Conservation (phyloP, 2,329 filamentous ascomycete species). For the Aspergillus texensis region DNA sequence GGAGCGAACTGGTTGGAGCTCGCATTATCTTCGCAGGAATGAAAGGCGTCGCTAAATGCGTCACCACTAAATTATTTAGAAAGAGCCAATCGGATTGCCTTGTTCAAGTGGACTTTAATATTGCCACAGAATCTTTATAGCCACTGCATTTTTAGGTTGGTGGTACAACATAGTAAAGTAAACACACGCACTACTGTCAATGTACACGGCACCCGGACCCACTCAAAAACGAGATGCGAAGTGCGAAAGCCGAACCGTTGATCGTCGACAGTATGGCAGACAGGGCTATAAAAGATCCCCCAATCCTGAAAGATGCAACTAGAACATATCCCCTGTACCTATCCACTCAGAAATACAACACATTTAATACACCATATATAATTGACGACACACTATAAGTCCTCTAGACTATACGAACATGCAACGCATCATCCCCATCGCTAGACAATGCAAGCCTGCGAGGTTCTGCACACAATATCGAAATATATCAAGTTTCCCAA, state of each 20-base stretch:
- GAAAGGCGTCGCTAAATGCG: background rate
- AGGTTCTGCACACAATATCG: background rate
- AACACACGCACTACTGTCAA: background rate
- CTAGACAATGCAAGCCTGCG: background rate
- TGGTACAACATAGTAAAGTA: background rate
- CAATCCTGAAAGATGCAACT: background rate
- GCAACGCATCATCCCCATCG: background rate
- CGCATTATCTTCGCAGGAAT: background rate
- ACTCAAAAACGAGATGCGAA: background rate
- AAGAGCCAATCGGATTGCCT: background rate
- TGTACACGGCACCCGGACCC: background rate
- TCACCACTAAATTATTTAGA: background rate
- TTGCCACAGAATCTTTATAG: background rate
- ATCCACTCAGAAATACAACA: background rate
- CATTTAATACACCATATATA: too few species aligned
- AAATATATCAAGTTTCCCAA: slow-evolving; percentile 22
- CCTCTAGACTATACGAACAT: background rate
- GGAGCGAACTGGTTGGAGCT: background rate
- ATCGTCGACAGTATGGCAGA: background rate
- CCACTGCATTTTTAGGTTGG: background rate
- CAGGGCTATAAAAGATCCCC: background rate
- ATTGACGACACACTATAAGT: background rate
- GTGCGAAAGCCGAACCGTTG: background rate
- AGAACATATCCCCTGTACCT: background rate
- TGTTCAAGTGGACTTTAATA: background rate